These are phyloP conservation scores for Bruguiera hainesii DNA, from an alignment of 441 rosid species.

Conservation along the genomic window DNA sequence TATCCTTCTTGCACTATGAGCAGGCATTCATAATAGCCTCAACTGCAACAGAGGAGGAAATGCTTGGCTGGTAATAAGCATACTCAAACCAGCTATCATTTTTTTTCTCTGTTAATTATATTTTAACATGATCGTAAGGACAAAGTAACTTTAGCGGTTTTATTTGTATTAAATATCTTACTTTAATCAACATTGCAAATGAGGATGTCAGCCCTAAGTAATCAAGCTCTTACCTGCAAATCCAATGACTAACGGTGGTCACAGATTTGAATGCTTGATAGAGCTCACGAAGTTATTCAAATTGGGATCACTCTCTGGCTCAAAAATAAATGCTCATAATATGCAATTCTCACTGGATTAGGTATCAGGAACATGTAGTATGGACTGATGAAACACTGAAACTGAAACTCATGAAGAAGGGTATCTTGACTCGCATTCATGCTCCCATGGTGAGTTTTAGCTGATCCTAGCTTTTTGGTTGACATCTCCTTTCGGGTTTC, in stretches of 20 bases:
- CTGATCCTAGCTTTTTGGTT: neutral
- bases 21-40: slow-evolving; percentile 98
- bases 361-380: slow-evolving; percentile 78
- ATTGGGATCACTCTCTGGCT: neutral
- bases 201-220: neutral
- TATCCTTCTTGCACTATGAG: slow-evolving; percentile 15
- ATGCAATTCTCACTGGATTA: slow-evolving; percentile 22
- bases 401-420: slow-evolving; percentile 67
- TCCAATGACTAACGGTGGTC: neutral
- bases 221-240: neutral
- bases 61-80: slow-evolving; percentile 70
- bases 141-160: neutral
- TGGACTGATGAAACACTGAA: slow-evolving; percentile 63
- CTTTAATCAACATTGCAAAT: neutral
- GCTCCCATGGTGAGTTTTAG: slow-evolving; percentile 69
- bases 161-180: neutral
- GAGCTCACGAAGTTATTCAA: neutral
- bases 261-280: too few species aligned
- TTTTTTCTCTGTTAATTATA: neutral
- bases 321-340: neutral
- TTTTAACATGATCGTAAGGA: neutral
- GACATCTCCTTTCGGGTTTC: neutral
- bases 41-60: slow-evolving; percentile 84
- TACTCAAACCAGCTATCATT: neutral
- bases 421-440: slow-evolving; percentile 69